phyloP scores from a whole-genome alignment of 2,329 filamentous ascomycete genomes.

The Xylaria sp. region DNA sequence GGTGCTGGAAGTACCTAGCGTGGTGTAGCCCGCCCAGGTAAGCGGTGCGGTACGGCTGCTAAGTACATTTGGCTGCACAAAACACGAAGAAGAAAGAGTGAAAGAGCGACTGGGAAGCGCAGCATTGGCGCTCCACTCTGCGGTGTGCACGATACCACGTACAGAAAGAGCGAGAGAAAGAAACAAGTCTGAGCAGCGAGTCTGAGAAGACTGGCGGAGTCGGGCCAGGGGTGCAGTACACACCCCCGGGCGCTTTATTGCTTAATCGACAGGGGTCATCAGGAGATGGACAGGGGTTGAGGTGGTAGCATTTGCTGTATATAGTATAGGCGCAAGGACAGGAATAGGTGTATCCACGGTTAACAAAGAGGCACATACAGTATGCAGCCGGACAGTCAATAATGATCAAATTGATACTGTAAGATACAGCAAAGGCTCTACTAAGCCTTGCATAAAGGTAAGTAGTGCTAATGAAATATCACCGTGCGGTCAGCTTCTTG shows the following conservation, averaged over 20 bases:
- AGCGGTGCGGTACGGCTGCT: constrained; percentile 25
- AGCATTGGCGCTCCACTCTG: constrained; percentile 29
- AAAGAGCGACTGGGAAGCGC: constrained; percentile 10
- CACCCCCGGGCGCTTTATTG: constrained; percentile 34
- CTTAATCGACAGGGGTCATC: constrained; percentile 32
- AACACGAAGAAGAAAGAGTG: constrained; percentile 33
- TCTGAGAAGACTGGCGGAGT: constrained; percentile 19
- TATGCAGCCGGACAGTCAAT: neutral
- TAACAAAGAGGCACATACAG: constrained; percentile 19
- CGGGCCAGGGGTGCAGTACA: constrained; percentile 24
- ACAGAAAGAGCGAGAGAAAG: constrained; percentile 25
- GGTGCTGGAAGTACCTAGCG: constrained; percentile 5
- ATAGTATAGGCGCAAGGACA: constrained; percentile 14
- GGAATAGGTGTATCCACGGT: constrained; percentile 22
- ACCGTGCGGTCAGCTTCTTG: neutral
- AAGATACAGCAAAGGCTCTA: neutral
- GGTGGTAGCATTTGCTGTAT: constrained; percentile 6
- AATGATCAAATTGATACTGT: neutral
- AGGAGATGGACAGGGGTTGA: constrained; percentile 35
- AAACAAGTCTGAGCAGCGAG: constrained; percentile 15
- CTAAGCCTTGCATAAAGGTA: neutral
- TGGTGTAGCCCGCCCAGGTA: constrained; percentile 10
- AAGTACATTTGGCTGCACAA: constrained; percentile 9
- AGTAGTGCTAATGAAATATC: neutral
- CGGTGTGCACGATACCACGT: constrained; percentile 32